Conservation (phyloP, 148 eudicot genomes). For the Persicaria maculosa region DNA sequence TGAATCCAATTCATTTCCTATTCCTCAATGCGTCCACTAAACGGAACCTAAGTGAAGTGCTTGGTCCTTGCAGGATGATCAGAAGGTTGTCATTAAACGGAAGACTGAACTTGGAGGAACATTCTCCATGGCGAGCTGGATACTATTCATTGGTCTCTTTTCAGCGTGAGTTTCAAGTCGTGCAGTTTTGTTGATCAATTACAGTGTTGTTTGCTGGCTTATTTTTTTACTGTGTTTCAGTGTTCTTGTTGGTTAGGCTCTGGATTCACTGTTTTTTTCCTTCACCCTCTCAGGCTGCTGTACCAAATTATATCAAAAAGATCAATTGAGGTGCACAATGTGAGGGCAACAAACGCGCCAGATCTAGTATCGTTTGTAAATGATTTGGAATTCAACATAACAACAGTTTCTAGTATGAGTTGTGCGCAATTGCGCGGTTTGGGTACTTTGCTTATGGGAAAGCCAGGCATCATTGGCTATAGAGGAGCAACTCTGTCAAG, state of each 20-base stretch:
- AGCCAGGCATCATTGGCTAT: slow-evolving; percentile 59
- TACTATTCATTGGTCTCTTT: slow-evolving; percentile 81
- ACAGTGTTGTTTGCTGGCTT: not conserved
- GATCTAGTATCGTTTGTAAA: slow-evolving; percentile 68
- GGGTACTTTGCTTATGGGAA: slow-evolving; percentile 53
- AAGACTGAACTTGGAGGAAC: slow-evolving; percentile 97
- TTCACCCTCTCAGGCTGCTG: slow-evolving; percentile 50
- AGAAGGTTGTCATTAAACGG: slow-evolving; percentile 70
- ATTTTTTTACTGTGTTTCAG: not conserved
- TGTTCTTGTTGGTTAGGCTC: not conserved
- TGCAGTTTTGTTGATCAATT: slow-evolving; percentile 2
- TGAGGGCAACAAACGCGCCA: slow-evolving; percentile 76
- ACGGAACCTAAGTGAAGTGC: not conserved
- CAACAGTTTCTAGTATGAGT: slow-evolving; percentile 75
- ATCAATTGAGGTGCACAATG: slow-evolving; percentile 75
- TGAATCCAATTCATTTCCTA: too few relatives aligned
- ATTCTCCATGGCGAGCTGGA: slow-evolving; percentile 89
- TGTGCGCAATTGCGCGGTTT: slow-evolving; percentile 69
- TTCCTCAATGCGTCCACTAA: not conserved
- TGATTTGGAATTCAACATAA: slow-evolving; percentile 83
- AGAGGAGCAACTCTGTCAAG: slow-evolving; percentile 45
- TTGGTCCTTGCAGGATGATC: slow-evolving; percentile 55
- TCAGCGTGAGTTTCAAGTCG: slow-evolving; percentile 62
- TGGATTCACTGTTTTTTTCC: slow-evolving; percentile 14
- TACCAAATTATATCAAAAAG: slow-evolving; percentile 73